Evolutionary conservation across 2,329 filamentous ascomycete species (phyloP), one percentile per base, ranked within the genome.

Genomic region (Exophiala calicioides): DNA sequence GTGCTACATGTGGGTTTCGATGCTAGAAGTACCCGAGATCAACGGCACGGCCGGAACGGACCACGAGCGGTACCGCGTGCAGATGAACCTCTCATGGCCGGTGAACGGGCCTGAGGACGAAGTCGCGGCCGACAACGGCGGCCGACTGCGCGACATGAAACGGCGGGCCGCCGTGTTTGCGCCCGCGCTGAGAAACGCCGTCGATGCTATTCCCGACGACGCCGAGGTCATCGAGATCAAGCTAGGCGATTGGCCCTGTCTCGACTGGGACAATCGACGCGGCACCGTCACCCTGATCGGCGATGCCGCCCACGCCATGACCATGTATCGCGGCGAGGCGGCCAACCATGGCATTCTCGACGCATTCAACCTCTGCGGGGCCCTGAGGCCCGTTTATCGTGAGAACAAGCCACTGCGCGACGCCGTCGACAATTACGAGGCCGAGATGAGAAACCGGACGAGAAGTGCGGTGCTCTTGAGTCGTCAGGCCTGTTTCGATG

Each of bases 41-140:
- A 72, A 68, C 44, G 66, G 60, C 24, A 46, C 61, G 16, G 62
- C 47, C 10, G 65, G 61, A 1, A 66, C 59, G 4, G 53, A 49
- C 1, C 15, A 50, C 3, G 62, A 68, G 38, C 63, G 61, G 10
- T 75, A 71, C 49, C 65, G 67, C 31, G 68, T 67, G 1, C 71
- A 77, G 51, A 60, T 78, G 27, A 69, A 68, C 45, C 61, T 76
- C 30, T 77, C 72, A 6, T 78, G 75, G 75, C 62, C 65, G 0
- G 62, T 67, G 6, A 62, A 62, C 32, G 59, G 61, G 3, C 44
- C 52, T 2, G 52, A 53, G 2, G 65, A 68, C 27, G 62, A 67
- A 5, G 66, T 74, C 1, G 64, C 66, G 1, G 29, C 46, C 2
- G 64, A 63, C 0, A 55, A 68, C 34, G 49, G 47, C 10, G 66